These are phyloP conservation scores for Fusarium sp. DNA, from an alignment of 2,329 filamentous ascomycete species.

Conservation along the genomic window DNA sequence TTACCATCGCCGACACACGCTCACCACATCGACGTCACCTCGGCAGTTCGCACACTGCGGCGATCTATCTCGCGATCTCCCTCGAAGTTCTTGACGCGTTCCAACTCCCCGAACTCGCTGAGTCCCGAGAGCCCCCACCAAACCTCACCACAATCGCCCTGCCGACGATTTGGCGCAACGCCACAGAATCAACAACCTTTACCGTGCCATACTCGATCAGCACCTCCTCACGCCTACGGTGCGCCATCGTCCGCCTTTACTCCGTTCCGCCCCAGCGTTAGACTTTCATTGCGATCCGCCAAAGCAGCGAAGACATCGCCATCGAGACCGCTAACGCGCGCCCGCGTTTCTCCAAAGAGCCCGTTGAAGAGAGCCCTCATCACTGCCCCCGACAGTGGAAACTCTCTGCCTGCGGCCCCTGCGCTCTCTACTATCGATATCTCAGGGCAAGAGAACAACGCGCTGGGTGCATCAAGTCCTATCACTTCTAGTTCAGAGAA, in stretches of 20 bases:
- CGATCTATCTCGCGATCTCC: conserved; percentile 94
- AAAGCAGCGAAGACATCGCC: conserved; percentile 70
- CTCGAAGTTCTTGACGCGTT: conserved; percentile 80
- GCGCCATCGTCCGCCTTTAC: conserved; percentile 66
- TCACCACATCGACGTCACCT: conserved; percentile 85
- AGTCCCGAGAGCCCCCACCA: conserved; percentile 63
- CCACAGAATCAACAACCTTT: conserved; percentile 54
- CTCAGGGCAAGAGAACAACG: conserved; percentile 61
- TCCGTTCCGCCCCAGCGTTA: conserved; percentile 75
- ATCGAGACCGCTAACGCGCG: conserved; percentile 69
- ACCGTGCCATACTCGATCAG: conserved; percentile 52
- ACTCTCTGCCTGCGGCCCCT: conserved; percentile 66
- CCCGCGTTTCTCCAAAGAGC: conserved; percentile 81
- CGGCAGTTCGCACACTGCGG: conserved; percentile 84
- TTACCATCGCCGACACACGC: conserved; percentile 87
- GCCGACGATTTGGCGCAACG: conserved; percentile 58
- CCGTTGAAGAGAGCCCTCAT: conserved; percentile 83
- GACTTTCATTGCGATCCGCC: conserved; percentile 74
- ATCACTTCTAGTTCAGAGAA: conserved; percentile 57
- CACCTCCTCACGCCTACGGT: conserved; percentile 53
- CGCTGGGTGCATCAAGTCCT: conserved; percentile 54
- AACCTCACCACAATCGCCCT: conserved; percentile 65
- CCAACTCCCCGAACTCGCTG: conserved; percentile 62
- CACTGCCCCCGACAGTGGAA: conserved; percentile 77
- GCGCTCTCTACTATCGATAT: conserved; percentile 54